Conservation (phyloP, 768 basidiomycete genomes). For the Tulasnella sp. region DNA sequence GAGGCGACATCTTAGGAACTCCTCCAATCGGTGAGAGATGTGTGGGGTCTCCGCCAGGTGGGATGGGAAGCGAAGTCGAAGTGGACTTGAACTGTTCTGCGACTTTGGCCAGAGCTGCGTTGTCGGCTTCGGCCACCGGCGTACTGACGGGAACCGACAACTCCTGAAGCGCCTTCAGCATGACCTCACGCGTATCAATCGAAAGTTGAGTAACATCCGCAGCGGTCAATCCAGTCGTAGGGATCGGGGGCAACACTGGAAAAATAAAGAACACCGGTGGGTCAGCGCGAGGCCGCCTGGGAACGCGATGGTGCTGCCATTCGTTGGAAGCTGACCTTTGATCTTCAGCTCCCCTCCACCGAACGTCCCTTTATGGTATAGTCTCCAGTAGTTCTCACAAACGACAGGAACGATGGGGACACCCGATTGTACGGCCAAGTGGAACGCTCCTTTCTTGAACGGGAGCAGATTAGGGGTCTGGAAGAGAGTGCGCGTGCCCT, state of each 20-base stretch:
- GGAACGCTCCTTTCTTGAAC: constrained; percentile 98
- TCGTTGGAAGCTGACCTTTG: constrained; percentile 62
- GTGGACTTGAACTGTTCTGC: not conserved
- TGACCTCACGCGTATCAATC: constrained; percentile 68
- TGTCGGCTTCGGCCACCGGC: constrained; percentile 22
- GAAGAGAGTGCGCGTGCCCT: constrained; percentile 84
- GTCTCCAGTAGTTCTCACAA: constrained; percentile 87
- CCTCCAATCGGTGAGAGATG: not conserved
- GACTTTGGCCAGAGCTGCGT: constrained; percentile 14
- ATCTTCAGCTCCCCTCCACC: constrained; percentile 76
- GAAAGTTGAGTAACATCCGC: constrained; percentile 73
- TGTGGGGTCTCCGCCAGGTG: not conserved
- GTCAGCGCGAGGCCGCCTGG: not conserved
- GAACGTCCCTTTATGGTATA: constrained; percentile 81
- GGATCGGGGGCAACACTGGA: constrained; percentile 86
- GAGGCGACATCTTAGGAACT: not conserved
- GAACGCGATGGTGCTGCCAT: not conserved
- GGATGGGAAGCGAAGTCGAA: constrained; percentile 13
- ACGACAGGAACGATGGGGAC: constrained; percentile 92
- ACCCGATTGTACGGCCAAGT: constrained; percentile 87
- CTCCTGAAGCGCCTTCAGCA: constrained; percentile 76
- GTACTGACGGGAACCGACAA: constrained; percentile 55
- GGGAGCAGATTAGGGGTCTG: constrained; percentile 70
- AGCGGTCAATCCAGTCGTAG: constrained; percentile 69
- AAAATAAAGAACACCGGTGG: constrained; percentile 20